Evolutionary conservation across 345 rosid species (phyloP).

Genomic region (Rhodomyrtus tomentosa): DNA sequence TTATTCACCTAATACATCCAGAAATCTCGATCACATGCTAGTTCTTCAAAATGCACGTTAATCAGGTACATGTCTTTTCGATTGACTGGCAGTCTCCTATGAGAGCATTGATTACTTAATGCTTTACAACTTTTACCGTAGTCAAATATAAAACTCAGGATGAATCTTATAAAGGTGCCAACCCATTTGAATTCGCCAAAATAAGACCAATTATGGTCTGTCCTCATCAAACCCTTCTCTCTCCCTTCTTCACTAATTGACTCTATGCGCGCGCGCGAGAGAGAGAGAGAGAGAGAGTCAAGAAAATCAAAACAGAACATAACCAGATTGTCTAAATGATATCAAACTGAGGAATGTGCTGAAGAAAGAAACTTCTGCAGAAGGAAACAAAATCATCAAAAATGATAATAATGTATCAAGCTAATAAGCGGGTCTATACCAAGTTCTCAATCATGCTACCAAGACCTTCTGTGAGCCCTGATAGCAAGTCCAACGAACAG

Average conservation of each 20-base stretch:
- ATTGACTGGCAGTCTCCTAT: not conserved
- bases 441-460: conserved; percentile 85
- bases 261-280: not conserved
- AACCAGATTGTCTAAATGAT: not conserved
- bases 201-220: not conserved
- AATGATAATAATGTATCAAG: not conserved
- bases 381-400: not conserved
- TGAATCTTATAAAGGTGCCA: not conserved
- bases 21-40: not conserved
- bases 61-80: not conserved
- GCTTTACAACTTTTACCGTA: not conserved
- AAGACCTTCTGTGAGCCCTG: conserved; percentile 93
- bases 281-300: not conserved
- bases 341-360: not conserved
- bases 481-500: conserved; percentile 89
- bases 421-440: conserved; percentile 28
- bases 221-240: not conserved
- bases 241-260: not conserved
- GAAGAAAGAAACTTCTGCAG: not conserved
- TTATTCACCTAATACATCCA: not conserved
- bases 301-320: not conserved
- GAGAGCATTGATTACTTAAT: not conserved
- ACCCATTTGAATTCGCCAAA: not conserved
- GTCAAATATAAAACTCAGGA: not conserved
- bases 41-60: not conserved